These are phyloP conservation scores for Nannochloropsis gaditana DNA, from an alignment of 108 stramenopile species.

Conservation along the genomic window DNA sequence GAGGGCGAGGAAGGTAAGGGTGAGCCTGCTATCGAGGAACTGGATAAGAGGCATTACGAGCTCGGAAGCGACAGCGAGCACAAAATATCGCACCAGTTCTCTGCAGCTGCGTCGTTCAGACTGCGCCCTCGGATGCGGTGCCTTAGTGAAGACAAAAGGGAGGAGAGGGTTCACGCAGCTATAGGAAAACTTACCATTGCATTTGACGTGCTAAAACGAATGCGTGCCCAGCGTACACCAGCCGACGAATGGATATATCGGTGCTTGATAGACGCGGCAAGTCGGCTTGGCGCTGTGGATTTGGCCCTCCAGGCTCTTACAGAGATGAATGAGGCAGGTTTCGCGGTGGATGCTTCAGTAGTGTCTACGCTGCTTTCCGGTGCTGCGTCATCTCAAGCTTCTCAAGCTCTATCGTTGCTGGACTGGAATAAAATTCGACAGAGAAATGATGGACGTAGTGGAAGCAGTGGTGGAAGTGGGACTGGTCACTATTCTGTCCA, in stretches of 20 bases:
- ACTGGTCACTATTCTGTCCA: neutral
- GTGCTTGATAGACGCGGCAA: neutral
- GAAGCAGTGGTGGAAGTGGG: neutral
- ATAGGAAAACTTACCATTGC: neutral
- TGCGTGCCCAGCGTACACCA: neutral
- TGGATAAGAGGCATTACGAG: neutral
- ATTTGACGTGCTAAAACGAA: neutral
- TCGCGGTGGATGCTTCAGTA: constrained; percentile 1
- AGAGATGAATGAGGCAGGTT: constrained; percentile 16
- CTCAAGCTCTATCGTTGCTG: neutral
- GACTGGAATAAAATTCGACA: constrained; percentile 17
- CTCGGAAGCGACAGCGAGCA: neutral
- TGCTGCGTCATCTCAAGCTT: neutral
- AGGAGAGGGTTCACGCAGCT: neutral
- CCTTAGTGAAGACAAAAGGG: neutral
- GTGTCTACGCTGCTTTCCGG: neutral
- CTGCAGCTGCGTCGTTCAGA: neutral
- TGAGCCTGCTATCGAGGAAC: neutral
- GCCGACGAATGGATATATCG: constrained; percentile 8
- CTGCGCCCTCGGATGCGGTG: neutral
- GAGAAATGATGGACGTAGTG: neutral
- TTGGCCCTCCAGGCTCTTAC: neutral
- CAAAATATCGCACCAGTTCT: neutral
- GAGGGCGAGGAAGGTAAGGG: neutral
- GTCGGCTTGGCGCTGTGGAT: neutral